Percentiles rank a stretch among this genome's conserved stretches.
These are phyloP conservation scores for Neofusicoccum umdonicola DNA, from an alignment of 2,329 filamentous ascomycete genomes.

Conservation along the genomic window DNA sequence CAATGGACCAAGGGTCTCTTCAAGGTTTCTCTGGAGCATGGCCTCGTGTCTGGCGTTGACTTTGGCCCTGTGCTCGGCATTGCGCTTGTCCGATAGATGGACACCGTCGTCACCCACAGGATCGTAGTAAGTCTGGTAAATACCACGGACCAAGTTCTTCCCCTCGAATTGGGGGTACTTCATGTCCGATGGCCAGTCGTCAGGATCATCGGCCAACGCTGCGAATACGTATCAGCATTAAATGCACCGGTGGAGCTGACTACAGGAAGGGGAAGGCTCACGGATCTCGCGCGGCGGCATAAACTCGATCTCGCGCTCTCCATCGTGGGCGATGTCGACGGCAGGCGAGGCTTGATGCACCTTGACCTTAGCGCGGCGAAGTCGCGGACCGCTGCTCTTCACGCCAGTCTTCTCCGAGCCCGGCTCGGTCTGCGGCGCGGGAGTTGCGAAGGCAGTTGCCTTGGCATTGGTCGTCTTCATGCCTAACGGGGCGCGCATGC, in stretches of 20 bases:
- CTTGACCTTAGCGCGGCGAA: constrained; percentile 55
- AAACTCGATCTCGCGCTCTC: constrained; percentile 81
- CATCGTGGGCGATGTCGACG: constrained; percentile 49
- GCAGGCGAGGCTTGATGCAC: constrained; percentile 58
- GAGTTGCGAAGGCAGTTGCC: constrained; percentile 64
- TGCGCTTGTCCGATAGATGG: constrained; percentile 59
- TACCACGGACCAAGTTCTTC: constrained; percentile 53
- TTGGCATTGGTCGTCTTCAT: constrained; percentile 98
- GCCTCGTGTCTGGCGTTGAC: constrained; percentile 59
- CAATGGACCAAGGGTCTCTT: constrained; percentile 50
- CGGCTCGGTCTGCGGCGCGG: constrained; percentile 55
- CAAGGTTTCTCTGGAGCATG: constrained; percentile 65
- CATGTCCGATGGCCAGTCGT: constrained; percentile 61
- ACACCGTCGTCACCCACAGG: constrained; percentile 67
- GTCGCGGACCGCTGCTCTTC: constrained; percentile 60
- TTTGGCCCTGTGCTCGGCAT: constrained; percentile 44
- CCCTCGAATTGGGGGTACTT: constrained; percentile 52
- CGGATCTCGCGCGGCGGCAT: constrained; percentile 67
- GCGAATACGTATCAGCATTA: not conserved
- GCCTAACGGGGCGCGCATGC: constrained; percentile 76
- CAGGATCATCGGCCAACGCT: constrained; percentile 66
- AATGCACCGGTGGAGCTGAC: not conserved
- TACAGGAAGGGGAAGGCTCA: not conserved
- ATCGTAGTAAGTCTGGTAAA: constrained; percentile 51
- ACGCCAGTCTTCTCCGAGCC: constrained; percentile 58